Conservation (phyloP, 1,284 basidiomycete species). For the Austroboletus olivaceoglutinosus region DNA sequence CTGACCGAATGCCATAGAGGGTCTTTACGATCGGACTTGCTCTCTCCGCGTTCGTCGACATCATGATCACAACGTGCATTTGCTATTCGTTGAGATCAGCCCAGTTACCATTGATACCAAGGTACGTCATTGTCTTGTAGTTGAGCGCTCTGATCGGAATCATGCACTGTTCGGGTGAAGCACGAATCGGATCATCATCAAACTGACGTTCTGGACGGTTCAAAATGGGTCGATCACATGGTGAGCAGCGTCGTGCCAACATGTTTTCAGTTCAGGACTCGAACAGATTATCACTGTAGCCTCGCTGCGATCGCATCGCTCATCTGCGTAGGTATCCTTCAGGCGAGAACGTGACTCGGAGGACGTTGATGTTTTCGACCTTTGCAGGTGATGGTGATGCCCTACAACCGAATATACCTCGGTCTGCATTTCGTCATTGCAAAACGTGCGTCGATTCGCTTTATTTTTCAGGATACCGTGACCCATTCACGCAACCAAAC, state of each 20-base stretch:
- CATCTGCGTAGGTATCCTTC: constrained; percentile 37
- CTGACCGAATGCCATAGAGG: constrained; percentile 37
- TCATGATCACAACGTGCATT: constrained; percentile 47
- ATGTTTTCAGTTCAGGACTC: not conserved
- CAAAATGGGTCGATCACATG: constrained; percentile 49
- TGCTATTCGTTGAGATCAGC: constrained; percentile 43
- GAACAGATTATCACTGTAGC: constrained; percentile 23
- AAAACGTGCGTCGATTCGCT: constrained; percentile 37
- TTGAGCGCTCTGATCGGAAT: rapidly evolving
- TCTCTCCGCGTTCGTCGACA: constrained; percentile 46
- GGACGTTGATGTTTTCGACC: not conserved
- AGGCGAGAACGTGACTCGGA: not conserved
- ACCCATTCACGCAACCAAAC: not conserved
- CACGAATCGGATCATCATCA: constrained; percentile 46
- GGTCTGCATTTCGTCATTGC: constrained; percentile 47
- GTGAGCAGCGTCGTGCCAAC: constrained; percentile 24
- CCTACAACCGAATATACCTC: constrained; percentile 42
- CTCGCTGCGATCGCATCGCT: constrained; percentile 40
- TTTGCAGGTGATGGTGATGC: constrained; percentile 42
- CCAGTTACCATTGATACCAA: constrained; percentile 34
- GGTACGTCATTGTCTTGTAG: constrained; percentile 23
- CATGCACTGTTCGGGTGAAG: constrained; percentile 21
- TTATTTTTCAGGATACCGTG: not conserved
- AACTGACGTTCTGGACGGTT: constrained; percentile 47
- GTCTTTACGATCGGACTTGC: constrained; percentile 51